Percentiles rank a stretch among this genome's conserved stretches.
phyloP scores from a whole-genome alignment of 768 basidiomycete genomes.

The Leccinum imitatum region DNA sequence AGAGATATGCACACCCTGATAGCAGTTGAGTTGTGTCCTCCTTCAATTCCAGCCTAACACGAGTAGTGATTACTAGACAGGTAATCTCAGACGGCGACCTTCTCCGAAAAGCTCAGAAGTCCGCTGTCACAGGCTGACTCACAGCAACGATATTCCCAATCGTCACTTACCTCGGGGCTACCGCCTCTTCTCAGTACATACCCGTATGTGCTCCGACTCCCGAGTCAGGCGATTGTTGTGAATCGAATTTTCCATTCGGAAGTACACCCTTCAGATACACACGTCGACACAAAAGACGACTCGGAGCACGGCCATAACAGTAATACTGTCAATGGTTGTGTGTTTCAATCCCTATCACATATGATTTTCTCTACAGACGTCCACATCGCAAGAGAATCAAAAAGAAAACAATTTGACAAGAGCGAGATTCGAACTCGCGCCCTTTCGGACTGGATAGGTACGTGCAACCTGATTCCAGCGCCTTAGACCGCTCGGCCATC shows the following conservation, averaged over 20 bases:
- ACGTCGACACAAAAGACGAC: neutral
- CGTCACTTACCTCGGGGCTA: neutral
- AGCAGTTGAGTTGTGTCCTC: neutral
- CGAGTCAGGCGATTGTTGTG: neutral
- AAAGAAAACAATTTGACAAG: conserved; percentile 29
- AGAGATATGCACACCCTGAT: neutral
- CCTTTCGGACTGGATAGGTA: conserved; percentile 26
- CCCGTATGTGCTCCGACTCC: neutral
- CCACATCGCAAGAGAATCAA: neutral
- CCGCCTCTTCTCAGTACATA: neutral
- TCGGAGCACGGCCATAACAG: no score
- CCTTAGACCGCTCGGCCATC: conserved; percentile 64
- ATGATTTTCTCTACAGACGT: neutral
- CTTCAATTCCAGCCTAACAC: neutral
- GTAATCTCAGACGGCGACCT: no score
- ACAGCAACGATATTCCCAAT: neutral
- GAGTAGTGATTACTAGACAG: no score
- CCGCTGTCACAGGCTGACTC: neutral
- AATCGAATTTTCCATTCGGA: neutral
- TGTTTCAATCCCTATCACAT: neutral
- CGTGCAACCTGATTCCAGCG: conserved; percentile 48
- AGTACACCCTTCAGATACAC: neutral
- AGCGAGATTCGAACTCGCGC: conserved; percentile 40
- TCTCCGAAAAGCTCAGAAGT: neutral
- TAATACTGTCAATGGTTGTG: no score